Base-by-base conservation (phyloP, 352 stramenopile species). In the Phytophthora pseudosyringae region DNA sequence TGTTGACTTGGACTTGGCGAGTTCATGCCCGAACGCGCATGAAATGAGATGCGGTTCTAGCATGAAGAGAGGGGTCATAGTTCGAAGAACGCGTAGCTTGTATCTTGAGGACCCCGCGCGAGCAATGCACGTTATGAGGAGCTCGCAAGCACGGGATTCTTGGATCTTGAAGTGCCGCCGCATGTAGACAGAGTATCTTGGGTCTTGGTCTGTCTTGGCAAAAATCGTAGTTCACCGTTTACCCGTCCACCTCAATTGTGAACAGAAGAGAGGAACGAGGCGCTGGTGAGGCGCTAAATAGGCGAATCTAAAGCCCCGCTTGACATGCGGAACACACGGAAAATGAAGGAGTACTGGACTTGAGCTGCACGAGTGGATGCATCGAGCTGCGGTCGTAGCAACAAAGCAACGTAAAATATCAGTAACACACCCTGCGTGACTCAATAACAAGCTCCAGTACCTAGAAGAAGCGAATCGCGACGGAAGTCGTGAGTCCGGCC, bases 391-490 rank as follows among this genome's bases (percentile, higher is more conserved):
- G 31, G 33, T 69, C 44, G 58, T 64, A 29, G 18, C 47, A 48
- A 10, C 45, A 54, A 36, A 43, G 18, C 35, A 40, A 45, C 40
- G 59, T 3, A 59, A 60, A 41, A 47, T 8, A 7, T 56, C 7
- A 60, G 52, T 13, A 11, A 35, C 43, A 21, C 13, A 38, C 12
- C 33, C 9, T n/a, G 25, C 13, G 1, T 44, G 16, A 21, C 10
- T 38, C 40, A 49, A n/a, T 11, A 38, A 36, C 12, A 54, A 44
- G 18, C 26, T 16, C 25, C 45, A 16, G 51, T 61, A 60, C 40
- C 59, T 83, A 86, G 40, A 78, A 80, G 51, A 86, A 86, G 21
- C 77, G 77, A 69, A 86, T 82, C 1, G 75, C 57, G 38, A 81
- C 75, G 11, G 77, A 80, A 26, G 75, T 82, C 33, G 72, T 68